Conservation (phyloP, 306 rosid genomes). For the Gastrolobium villosum region DNA sequence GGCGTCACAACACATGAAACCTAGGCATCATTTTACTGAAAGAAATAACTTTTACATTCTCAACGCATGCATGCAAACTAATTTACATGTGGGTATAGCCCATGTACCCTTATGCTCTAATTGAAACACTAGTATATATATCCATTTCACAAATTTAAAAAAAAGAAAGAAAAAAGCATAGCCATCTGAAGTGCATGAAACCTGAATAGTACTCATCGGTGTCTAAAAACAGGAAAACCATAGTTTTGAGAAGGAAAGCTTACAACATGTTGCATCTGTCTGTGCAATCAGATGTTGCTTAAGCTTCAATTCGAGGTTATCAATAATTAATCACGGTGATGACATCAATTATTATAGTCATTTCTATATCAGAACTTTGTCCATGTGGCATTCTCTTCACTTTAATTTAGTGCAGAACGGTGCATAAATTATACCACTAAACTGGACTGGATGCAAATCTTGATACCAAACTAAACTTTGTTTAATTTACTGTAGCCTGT, state of each 20-base stretch:
- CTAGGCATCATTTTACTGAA: neutral
- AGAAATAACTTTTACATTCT: neutral
- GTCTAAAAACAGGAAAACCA: no score
- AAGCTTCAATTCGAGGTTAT: neutral
- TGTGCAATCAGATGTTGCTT: neutral
- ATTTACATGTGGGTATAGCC: neutral
- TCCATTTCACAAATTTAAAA: neutral
- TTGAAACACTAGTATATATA: neutral
- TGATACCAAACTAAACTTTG: neutral
- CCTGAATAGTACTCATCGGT: neutral
- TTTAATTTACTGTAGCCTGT: neutral
- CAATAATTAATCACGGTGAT: neutral
- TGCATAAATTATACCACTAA: neutral
- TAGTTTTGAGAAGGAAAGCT: neutral
- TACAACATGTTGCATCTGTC: neutral
- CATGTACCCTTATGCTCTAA: neutral
- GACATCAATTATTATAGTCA: neutral
- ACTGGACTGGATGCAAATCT: neutral
- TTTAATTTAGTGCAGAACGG: conserved; percentile 1
- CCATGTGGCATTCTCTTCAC: neutral
- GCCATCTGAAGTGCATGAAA: conserved; percentile 5
- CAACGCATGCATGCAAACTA: conserved; percentile 13
- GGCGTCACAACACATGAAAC: neutral
- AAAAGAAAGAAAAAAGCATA: neutral
- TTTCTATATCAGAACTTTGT: neutral